Evolutionary conservation across 129 eudicot genomes (phyloP).

Genomic region (Smallanthus sonchifolius): DNA sequence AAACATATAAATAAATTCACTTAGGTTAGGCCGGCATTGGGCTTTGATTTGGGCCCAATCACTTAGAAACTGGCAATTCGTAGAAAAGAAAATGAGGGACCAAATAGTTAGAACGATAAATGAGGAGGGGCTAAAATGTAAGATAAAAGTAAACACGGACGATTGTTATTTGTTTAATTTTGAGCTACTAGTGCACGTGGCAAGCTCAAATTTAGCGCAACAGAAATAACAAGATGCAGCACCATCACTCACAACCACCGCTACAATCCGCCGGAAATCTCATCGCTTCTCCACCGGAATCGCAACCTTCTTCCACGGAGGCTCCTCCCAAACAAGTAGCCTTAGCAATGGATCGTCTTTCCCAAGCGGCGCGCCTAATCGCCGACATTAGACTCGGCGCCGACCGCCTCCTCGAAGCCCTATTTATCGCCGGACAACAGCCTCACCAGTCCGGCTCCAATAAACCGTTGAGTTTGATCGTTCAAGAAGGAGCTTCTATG

Average conservation of each 20-base stretch:
- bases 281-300: conserved; percentile 14
- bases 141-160: not conserved
- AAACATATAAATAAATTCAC: too few relatives aligned
- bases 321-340: conserved; percentile 97
- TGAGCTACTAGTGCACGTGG: conserved; percentile 25
- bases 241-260: conserved; percentile 34
- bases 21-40: too few relatives aligned
- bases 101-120: not conserved
- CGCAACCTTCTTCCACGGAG: conserved; percentile 25
- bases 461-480: conserved; percentile 53
- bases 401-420: conserved; percentile 92
- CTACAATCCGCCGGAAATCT: conserved; percentile 19
- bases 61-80: too few relatives aligned
- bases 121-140: not conserved
- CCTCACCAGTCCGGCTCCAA: conserved; percentile 41
- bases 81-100: too few relatives aligned
- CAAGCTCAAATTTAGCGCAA: conserved; percentile 21
- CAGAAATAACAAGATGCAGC: conserved; percentile 22
- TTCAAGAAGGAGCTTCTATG: conserved; percentile 73
- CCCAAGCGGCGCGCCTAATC: conserved; percentile 75
- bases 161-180: conserved; percentile 6
- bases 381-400: conserved; percentile 92
- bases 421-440: conserved; percentile 57
- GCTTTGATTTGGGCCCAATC: too few relatives aligned
- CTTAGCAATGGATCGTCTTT: conserved; percentile 76